Conservation (phyloP, 257 asterid species). For the Fraxinus anomala region DNA sequence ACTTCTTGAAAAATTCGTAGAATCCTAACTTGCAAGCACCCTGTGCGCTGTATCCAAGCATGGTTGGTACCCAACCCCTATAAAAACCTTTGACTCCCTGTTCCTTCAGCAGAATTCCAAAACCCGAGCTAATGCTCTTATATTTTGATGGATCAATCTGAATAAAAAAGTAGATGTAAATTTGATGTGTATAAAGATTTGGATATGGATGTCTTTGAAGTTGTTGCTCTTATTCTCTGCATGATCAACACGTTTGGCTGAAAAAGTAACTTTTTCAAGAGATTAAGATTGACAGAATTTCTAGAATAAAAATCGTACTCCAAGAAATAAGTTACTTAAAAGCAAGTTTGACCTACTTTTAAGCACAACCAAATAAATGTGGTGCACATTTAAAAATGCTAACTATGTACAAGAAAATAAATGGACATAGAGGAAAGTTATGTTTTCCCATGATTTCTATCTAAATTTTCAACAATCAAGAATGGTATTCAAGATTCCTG, state of each 20-base stretch:
- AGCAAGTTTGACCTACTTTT: neutral
- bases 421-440: too few relatives aligned
- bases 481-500: neutral
- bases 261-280: neutral
- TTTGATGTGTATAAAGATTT: neutral
- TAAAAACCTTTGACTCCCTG: constrained; percentile 74
- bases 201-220: neutral
- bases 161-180: neutral
- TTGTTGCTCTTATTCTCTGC: neutral
- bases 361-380: neutral
- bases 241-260: neutral
- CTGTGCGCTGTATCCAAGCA: constrained; percentile 82
- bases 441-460: too few relatives aligned
- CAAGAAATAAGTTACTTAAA: neutral
- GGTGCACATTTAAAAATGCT: neutral
- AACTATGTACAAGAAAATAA: too few relatives aligned
- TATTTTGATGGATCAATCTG: constrained; percentile 82
- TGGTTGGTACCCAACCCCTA: constrained; percentile 83
- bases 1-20: constrained; percentile 75
- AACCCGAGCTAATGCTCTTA: constrained; percentile 71
- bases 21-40: constrained; percentile 82
- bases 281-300: neutral
- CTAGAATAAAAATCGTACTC: neutral
- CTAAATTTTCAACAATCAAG: too few relatives aligned
- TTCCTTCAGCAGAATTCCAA: constrained; percentile 58